Evolutionary conservation across 2,329 filamentous ascomycete genomes (phyloP), one percentile per base, ranked within the genome.

Genomic region (Ophiostoma australiae): DNA sequence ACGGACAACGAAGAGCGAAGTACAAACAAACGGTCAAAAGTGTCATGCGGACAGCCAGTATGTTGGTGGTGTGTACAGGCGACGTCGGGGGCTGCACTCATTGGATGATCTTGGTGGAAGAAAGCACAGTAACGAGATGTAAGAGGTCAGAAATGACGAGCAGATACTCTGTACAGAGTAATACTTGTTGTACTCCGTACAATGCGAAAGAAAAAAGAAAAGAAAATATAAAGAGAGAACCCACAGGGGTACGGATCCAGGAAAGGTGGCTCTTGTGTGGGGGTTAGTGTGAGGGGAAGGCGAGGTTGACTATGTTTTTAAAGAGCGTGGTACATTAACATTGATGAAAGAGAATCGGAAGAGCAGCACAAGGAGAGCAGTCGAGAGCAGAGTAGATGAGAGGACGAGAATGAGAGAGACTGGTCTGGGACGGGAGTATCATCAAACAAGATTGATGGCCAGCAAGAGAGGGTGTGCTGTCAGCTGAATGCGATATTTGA

Each of bases 241-340:
- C 70, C 63, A 27, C 27, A 23, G 35, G 66, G 44, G 71, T 37
- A 67, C 61, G 44, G 52, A 55, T n/a, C 41, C 52, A 55, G 39
- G 33, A 67, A 72, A 75, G 69, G 71, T 73, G 74, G 74, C 72
- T 70, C 70, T 73, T 75, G 72, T 75, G 74, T 75, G 74, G 74
- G 74, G 74, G 73, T 75, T 74, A 74, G 74, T 72, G 72, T 58
- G 68, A 73, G 61, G 23, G 63, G 63, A 66, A 39, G 63, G 20
- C 8, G 8, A 39, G 15, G 11, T 33, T 61, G 55, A 35, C 15
- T 10, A 17, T 65, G 33, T 33, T 37, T 20, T n/a, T 20, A 20
- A 48, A 48, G 44, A 48, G 44, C 4, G 44, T 10, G 17, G 63
- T 5, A 20, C 31, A 31, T 31, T 31, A 31, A 31, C 27, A 31